These are phyloP conservation scores for Wickerhamiella musiphila DNA, from an alignment of 805 yeast species.

Conservation along the genomic window DNA sequence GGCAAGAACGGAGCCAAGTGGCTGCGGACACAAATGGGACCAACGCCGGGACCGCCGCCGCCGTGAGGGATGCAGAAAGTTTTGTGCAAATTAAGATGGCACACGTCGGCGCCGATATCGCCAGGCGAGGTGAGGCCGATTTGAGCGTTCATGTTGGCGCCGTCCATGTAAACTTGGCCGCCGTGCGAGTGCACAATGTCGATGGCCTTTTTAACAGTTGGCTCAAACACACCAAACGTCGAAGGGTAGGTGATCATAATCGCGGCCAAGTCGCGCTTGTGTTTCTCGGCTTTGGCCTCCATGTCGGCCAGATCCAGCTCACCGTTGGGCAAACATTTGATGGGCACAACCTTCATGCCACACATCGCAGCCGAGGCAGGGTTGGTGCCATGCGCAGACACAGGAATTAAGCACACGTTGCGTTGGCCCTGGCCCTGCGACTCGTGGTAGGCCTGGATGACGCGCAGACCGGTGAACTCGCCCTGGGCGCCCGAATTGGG, in stretches of 20 bases:
- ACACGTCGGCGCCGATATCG: conserved; percentile 94
- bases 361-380: conserved; percentile 98
- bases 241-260: conserved; percentile 96
- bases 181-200: conserved; percentile 73
- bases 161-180: conserved; percentile 94
- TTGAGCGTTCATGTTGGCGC: conserved; percentile 99
- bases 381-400: conserved; percentile 95
- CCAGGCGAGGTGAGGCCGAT: conserved; percentile 96
- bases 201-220: conserved; percentile 70
- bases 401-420: conserved; percentile 85
- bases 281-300: conserved; percentile 49
- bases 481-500: conserved; percentile 99
- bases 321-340: conserved; percentile 73
- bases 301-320: conserved; percentile 71
- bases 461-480: conserved; percentile 85
- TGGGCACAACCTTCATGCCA: conserved; percentile 83
- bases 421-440: conserved; percentile 55
- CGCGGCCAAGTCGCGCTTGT: conserved; percentile 61
- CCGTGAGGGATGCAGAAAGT: conserved; percentile 97
- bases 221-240: conserved; percentile 92
- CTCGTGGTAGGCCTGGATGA: conserved; percentile 61
- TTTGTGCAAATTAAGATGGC: conserved; percentile 91
- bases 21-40: conserved; percentile 83
- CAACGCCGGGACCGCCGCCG: conserved; percentile 99
- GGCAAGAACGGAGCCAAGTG: conserved; percentile 77